Conservation (phyloP, 1,284 basidiomycete species). For the Heterobasidion irregulare region DNA sequence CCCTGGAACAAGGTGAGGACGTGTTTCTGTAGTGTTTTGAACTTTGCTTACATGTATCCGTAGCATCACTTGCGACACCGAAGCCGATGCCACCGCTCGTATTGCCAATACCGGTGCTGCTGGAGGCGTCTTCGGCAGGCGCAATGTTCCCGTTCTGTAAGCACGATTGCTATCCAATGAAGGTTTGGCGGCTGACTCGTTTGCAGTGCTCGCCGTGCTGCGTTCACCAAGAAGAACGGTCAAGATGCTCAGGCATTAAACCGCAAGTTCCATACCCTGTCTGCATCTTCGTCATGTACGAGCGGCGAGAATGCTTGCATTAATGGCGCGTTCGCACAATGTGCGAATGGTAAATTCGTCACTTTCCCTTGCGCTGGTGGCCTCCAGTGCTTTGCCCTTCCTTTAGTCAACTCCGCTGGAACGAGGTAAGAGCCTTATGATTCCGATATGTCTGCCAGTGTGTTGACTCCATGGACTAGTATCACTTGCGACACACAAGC, state of each 20-base stretch:
- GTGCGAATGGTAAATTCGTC: constrained; percentile 31
- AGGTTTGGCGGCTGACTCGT: background rate
- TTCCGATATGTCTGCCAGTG: background rate
- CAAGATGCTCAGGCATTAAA: constrained; percentile 32
- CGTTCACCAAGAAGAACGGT: constrained; percentile 22
- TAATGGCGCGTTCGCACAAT: constrained; percentile 20
- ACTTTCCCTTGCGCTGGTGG: constrained; percentile 29
- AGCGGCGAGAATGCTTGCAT: constrained; percentile 26
- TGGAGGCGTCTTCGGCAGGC: background rate
- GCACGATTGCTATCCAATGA: background rate
- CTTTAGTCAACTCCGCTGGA: constrained; percentile 40
- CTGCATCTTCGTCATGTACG: constrained; percentile 25
- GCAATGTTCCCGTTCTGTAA: background rate
- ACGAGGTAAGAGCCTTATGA: constrained; percentile 16
- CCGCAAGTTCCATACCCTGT: constrained; percentile 27
- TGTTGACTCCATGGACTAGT: background rate
- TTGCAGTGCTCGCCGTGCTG: background rate
- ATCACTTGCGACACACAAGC: background rate
- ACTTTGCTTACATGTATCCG: background rate
- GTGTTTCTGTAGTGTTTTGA: background rate
- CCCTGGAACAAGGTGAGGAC: constrained; percentile 24
- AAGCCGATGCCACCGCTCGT: constrained; percentile 12
- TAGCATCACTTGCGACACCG: constrained; percentile 17
- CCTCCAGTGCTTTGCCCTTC: constrained; percentile 37
- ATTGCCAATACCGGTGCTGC: background rate